phyloP scores from a whole-genome alignment of 768 basidiomycete species.

The Boletus rubescentipes region DNA sequence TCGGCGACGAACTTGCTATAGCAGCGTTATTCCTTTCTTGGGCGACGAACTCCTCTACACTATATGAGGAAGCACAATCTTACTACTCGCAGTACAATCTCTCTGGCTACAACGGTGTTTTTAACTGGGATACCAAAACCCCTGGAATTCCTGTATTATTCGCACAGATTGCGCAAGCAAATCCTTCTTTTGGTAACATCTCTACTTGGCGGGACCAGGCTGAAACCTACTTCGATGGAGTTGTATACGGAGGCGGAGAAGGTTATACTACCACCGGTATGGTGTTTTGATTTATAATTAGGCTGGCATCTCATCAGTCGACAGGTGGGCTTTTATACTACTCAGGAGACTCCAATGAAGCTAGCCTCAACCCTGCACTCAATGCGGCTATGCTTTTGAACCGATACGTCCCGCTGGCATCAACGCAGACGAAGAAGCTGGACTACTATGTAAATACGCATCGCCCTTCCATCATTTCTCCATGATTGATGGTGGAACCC shows the following conservation, averaged over 20 bases:
- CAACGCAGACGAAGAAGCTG: slow-evolving; percentile 52
- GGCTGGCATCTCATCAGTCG: background rate
- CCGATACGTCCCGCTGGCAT: slow-evolving; percentile 74
- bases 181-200: slow-evolving; percentile 55
- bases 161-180: slow-evolving; percentile 65
- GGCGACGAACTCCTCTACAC: slow-evolving; percentile 59
- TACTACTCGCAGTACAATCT: slow-evolving; percentile 62
- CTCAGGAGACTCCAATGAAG: slow-evolving; percentile 77
- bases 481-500: slow-evolving; percentile 5
- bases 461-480: background rate
- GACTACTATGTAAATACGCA: slow-evolving; percentile 55
- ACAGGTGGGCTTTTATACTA: slow-evolving; percentile 81
- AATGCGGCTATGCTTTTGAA: slow-evolving; percentile 83
- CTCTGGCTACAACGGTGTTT: slow-evolving; percentile 50
- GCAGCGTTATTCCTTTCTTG: slow-evolving; percentile 76
- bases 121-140: slow-evolving; percentile 89
- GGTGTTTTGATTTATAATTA: slow-evolving; percentile 10
- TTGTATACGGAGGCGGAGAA: slow-evolving; percentile 57
- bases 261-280: slow-evolving; percentile 63
- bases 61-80: slow-evolving; percentile 61
- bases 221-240: slow-evolving; percentile 73
- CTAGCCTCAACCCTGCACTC: slow-evolving; percentile 81
- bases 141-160: slow-evolving; percentile 76
- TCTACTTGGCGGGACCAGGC: slow-evolving; percentile 66
- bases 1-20: slow-evolving; percentile 70